Evolutionary conservation across 805 yeast genomes (phyloP), one percentile per base, ranked within the genome.

Genomic region (Saccharomycopsis amapae): DNA sequence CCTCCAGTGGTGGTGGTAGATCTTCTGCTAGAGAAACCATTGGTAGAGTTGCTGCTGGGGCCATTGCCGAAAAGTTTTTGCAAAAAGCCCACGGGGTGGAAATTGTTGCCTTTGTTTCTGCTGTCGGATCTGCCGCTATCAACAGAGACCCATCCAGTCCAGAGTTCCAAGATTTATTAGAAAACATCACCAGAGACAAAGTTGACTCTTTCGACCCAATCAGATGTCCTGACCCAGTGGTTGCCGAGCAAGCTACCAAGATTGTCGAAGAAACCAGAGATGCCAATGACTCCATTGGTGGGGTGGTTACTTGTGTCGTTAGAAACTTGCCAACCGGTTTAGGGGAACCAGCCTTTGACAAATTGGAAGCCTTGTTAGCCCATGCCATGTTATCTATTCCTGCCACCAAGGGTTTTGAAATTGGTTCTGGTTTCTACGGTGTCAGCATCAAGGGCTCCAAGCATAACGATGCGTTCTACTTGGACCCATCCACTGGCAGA

Each of bases 11-110:
- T 43, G 98, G 98, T 60, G 98, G 98, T 52, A 79, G 98, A 62
- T 84, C 97, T 10, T 79, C 90, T 38, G 98, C 98, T 6, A 79
- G 98, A 65, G 98, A 93, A 68, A 93, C 98, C 36, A 93, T 93
- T 58, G 98, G 98, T 48, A 79, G 98, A 65, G 98, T 93, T 44
- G 97, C 97, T 40, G 97, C 97, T 6, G 97, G 97, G 60, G 97
- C 96, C 42, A 80, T 93, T 64, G 98, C 98, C 41, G 98, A 93
- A 65, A 90, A 89, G 67, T 81, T 86, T 53, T 74, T 93, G 59
- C 61, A 67, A 40, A 79, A 82, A 56, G 83, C 85, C 45, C 79
- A 83, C 60, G 75, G 77, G 49, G 93, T 93, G 38, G 97, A 68
- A 65, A 86, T 93, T 58, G 96, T 93, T 40, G 98, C 97, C 0